Evolutionary conservation across 306 rosid species (phyloP), one percentile per base, ranked within the genome.

Genomic region (Cicer arietinum): DNA sequence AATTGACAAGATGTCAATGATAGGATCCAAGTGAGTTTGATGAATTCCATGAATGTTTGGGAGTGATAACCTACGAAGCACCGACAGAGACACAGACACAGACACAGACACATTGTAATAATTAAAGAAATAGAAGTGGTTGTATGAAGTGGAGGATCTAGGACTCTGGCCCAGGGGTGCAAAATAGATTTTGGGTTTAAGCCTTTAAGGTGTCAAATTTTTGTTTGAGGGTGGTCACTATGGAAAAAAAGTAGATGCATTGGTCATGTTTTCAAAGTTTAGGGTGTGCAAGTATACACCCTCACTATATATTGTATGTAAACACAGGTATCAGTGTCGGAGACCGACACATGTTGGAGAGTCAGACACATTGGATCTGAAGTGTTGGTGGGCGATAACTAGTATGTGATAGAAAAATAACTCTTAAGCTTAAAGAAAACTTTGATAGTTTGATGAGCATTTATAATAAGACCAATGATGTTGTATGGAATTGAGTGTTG

Each of bases 401-500:
- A 11, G 22, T 1, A 53, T 53, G n/a, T 56, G 62, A 60, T 60
- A 11, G 64, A 25, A 25, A 58, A 25, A 58, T 22, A 25, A 25
- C 42, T 58, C 7, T 30, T 30, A 58, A 25, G 64, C 16, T 58
- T 11, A 25, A 58, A 58, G 41, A 58, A 25, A 58, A 11, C 1
- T 58, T 25, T 37, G 8, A 7, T 61, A 11, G 1, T 58, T 25
- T 61, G 8, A 12, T 61, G 44, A 5, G 13, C 11, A 6, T 35
- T 61, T 61, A 14, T 17, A n/a, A 30, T 50, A n/a, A 63, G n/a
- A 13, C 13, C 30, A 7, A 16, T 8, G 18, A 63, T 40, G 68
- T 63, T 63, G 47, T 63, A 14, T 63, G 68, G 7, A 65, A 43
- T 18, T 65, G 39, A 10, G 18, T 66, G 53, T 45, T 66, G 54